Evolutionary conservation across 2,329 filamentous ascomycete species (phyloP).

Genomic region (Ambrosiella cleistominuta): DNA sequence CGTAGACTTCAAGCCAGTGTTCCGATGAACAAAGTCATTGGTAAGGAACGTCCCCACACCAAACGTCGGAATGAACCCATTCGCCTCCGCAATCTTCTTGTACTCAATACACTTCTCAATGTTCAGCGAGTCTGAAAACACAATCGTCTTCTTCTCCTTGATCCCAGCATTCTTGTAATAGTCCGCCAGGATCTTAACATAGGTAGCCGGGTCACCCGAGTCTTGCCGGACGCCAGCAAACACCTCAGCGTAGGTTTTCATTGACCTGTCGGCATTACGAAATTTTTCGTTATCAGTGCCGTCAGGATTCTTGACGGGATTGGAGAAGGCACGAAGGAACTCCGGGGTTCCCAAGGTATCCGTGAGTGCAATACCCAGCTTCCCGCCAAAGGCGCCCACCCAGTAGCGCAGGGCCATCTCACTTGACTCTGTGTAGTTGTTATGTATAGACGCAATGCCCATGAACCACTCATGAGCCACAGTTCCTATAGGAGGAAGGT

Average conservation of each 20-base stretch:
- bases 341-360: conserved; percentile 90
- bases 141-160: conserved; percentile 66
- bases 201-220: conserved; percentile 68
- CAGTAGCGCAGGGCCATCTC: conserved; percentile 74
- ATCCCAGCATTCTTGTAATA: conserved; percentile 69
- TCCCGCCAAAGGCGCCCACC: conserved; percentile 75
- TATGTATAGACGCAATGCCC: conserved; percentile 81
- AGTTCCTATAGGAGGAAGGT: conserved; percentile 69
- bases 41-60: conserved; percentile 92
- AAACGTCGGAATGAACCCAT: conserved; percentile 72
- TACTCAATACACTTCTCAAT: conserved; percentile 84
- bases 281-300: conserved; percentile 26
- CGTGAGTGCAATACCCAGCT: conserved; percentile 76
- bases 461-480: conserved; percentile 98
- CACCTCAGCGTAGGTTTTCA: conserved; percentile 57
- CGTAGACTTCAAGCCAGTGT: conserved; percentile 62
- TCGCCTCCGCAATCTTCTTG: conserved; percentile 62
- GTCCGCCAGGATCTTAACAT: conserved; percentile 57
- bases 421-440: conserved; percentile 70
- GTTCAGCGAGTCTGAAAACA: conserved; percentile 90
- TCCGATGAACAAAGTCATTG: conserved; percentile 69
- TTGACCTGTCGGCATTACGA: conserved; percentile 22
- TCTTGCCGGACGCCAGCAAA: conserved; percentile 80
- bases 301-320: conserved; percentile 34
- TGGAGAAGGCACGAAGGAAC: conserved; percentile 71